These are phyloP conservation scores for Wickerhamomyces sp. DNA, from an alignment of 1,139 yeast genomes.

Conservation along the genomic window DNA sequence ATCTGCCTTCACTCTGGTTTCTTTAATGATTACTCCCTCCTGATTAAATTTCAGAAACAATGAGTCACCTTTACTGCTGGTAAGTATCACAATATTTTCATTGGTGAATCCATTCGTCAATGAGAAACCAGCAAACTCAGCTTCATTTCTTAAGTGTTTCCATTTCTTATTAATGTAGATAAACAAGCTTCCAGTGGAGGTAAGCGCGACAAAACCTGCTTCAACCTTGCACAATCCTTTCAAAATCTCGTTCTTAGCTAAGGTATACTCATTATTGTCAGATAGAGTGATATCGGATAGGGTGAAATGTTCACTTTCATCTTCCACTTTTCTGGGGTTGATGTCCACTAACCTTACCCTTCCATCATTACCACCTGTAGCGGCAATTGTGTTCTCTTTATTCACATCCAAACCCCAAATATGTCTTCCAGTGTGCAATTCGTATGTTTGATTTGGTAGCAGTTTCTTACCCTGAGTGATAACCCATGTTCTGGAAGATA, in stretches of 20 bases:
- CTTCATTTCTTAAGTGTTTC: slow-evolving; percentile 30
- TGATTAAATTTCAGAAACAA: slow-evolving; percentile 40
- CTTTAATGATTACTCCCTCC: slow-evolving; percentile 15
- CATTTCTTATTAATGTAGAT: slow-evolving; percentile 30
- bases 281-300: slow-evolving; percentile 29
- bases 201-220: slow-evolving; percentile 46
- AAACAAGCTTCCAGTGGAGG: slow-evolving; percentile 59
- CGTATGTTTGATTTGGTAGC: slow-evolving; percentile 41
- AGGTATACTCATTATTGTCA: slow-evolving; percentile 23
- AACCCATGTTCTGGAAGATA: slow-evolving; percentile 81
- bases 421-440: slow-evolving; percentile 81
- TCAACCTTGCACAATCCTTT: slow-evolving; percentile 54
- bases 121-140: slow-evolving; percentile 43
- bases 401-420: slow-evolving; percentile 79
- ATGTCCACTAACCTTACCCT: slow-evolving; percentile 62
- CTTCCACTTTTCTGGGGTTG: slow-evolving; percentile 24
- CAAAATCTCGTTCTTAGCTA: slow-evolving; percentile 50
- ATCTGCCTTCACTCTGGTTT: slow-evolving; percentile 16
- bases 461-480: slow-evolving; percentile 31
- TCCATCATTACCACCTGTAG: slow-evolving; percentile 91
- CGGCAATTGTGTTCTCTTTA: slow-evolving; percentile 43
- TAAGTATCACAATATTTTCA: slow-evolving; percentile 40
- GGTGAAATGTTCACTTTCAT: slow-evolving; percentile 28
- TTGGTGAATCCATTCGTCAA: slow-evolving; percentile 44
- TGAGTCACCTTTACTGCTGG: slow-evolving; percentile 51